Percentiles rank a stretch among this genome's conserved stretches.
Conservation (phyloP, 2,329 filamentous ascomycete genomes). For the Sarocladium kiliense region DNA sequence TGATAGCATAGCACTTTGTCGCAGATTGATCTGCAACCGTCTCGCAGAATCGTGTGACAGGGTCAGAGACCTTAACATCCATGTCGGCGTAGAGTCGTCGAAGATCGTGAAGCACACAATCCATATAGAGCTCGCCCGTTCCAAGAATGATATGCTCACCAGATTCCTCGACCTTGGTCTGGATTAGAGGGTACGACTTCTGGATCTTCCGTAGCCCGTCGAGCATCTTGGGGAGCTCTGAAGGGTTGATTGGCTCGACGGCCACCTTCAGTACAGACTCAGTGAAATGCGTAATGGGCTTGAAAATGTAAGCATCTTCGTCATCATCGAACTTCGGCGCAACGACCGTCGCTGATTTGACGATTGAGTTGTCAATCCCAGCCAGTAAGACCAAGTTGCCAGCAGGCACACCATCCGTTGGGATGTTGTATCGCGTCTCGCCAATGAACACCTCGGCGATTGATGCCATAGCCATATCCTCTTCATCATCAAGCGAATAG, state of each 20-base stretch:
- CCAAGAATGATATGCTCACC: slow-evolving; percentile 94
- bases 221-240: slow-evolving; percentile 96
- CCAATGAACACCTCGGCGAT: slow-evolving; percentile 85
- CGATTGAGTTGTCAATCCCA: slow-evolving; percentile 94
- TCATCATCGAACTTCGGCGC: slow-evolving; percentile 74
- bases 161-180: slow-evolving; percentile 96
- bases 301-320: slow-evolving; percentile 94
- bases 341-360: slow-evolving; percentile 92
- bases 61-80: slow-evolving; percentile 98
- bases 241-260: slow-evolving; percentile 96
- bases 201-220: slow-evolving; percentile 95
- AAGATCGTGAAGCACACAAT: slow-evolving; percentile 93
- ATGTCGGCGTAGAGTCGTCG: slow-evolving; percentile 94
- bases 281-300: slow-evolving; percentile 87
- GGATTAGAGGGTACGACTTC: slow-evolving; percentile 93
- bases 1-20: slow-evolving; percentile 96
- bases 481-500: slow-evolving; percentile 94
- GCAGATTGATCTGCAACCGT: slow-evolving; percentile 96
- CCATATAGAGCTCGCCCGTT: slow-evolving; percentile 99
- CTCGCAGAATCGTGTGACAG: slow-evolving; percentile 95
- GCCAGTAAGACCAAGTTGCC: slow-evolving; percentile 90
- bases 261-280: slow-evolving; percentile 97
- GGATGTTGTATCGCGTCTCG: slow-evolving; percentile 88
- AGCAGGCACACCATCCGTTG: slow-evolving; percentile 85
- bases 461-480: slow-evolving; percentile 88